These are phyloP conservation scores for Yamadazyma epiphylla DNA, from an alignment of 1,139 yeast genomes.

Conservation along the genomic window DNA sequence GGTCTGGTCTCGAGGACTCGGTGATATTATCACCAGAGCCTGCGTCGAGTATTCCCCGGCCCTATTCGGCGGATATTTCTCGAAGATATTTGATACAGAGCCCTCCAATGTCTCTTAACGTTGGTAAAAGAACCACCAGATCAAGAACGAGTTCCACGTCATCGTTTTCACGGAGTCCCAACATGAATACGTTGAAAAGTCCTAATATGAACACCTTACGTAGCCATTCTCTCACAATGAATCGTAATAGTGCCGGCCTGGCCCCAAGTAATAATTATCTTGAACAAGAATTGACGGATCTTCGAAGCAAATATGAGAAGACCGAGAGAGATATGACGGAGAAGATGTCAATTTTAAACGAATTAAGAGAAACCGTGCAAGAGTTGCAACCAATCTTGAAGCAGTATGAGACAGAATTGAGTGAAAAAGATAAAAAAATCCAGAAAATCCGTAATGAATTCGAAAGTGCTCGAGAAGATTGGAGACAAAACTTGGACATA, in stretches of 20 bases:
- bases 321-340: slow-evolving; percentile 29
- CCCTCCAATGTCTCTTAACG: not conserved
- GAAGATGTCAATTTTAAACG: slow-evolving; percentile 34
- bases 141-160: slow-evolving; percentile 12
- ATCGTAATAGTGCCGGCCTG: slow-evolving; percentile 5
- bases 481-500: slow-evolving; percentile 54
- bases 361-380: slow-evolving; percentile 39
- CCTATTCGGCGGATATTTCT: slow-evolving; percentile 8
- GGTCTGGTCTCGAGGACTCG: not conserved
- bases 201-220: slow-evolving; percentile 2
- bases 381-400: slow-evolving; percentile 45
- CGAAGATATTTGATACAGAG: not conserved
- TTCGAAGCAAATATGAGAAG: slow-evolving; percentile 17
- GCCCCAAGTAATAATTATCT: slow-evolving; percentile 3
- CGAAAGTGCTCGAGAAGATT: slow-evolving; percentile 53
- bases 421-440: slow-evolving; percentile 43
- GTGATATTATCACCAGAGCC: not conserved
- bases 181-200: slow-evolving; percentile 6
- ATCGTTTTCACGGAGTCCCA: slow-evolving; percentile 10
- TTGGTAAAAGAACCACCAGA: slow-evolving; percentile 3
- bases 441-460: slow-evolving; percentile 36
- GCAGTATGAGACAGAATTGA: slow-evolving; percentile 36
- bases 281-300: slow-evolving; percentile 14
- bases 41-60: slow-evolving; percentile 4
- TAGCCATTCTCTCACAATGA: slow-evolving; percentile 7